phyloP scores from a whole-genome alignment of 371 early-diverging fungal genomes.

The Apophysomyces elegans region DNA sequence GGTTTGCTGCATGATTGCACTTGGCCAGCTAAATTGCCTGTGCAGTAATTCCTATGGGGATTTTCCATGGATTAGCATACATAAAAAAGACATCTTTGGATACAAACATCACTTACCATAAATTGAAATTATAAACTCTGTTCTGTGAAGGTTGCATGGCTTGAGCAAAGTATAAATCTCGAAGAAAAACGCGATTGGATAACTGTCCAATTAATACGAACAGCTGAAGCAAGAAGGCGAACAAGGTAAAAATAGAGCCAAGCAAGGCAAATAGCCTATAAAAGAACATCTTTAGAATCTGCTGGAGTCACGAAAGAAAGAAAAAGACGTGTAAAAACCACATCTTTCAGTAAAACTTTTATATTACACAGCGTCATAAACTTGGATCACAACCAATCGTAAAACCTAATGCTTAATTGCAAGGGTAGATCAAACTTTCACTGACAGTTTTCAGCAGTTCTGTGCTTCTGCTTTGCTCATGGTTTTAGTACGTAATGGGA shows the following conservation, averaged over 20 bases:
- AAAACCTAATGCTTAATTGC: not conserved
- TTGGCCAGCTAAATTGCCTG: constrained; percentile 2
- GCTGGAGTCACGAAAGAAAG: not conserved
- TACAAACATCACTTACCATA: constrained; percentile 30
- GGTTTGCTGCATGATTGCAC: constrained; percentile 18
- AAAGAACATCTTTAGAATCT: not conserved
- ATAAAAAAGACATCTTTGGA: not conserved
- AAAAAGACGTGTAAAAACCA: not conserved
- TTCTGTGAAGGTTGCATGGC: constrained; percentile 22
- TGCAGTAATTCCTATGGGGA: constrained; percentile 24
- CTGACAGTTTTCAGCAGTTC: not conserved
- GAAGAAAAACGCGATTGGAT: constrained; percentile 34
- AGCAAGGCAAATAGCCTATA: constrained; percentile 10
- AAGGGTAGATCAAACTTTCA: not conserved
- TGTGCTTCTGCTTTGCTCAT: no score
- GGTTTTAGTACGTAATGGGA: no score
- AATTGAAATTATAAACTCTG: constrained; percentile 23
- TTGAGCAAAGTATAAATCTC: constrained; percentile 29
- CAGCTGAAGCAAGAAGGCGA: constrained; percentile 40
- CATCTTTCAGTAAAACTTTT: not conserved
- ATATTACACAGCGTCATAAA: not conserved
- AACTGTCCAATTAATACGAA: constrained; percentile 46
- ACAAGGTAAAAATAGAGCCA: constrained; percentile 35
- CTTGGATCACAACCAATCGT: not conserved
- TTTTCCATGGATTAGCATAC: not conserved